Base-by-base conservation (phyloP, 2,329 filamentous ascomycete species). In the Aspergillus unguis region DNA sequence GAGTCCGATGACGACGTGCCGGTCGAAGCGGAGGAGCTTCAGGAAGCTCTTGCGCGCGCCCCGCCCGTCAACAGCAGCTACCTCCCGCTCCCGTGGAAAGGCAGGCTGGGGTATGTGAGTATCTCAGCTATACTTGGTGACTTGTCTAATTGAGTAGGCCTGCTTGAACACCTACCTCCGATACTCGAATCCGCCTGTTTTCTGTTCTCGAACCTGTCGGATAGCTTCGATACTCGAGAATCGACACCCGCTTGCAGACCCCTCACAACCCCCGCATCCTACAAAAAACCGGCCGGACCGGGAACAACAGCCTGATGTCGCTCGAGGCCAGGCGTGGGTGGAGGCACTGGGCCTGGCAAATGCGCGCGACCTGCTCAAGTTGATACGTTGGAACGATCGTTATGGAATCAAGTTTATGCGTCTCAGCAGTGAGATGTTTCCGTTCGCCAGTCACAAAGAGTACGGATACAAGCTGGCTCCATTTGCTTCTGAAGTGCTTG, bases 371-470 rank as follows among this genome's bases (percentile, higher is more conserved):
- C 83, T 96, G 31, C 74, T 81, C 52, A 95, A 95, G 70, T 90
- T 96, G 83, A 65, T 96, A 6, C 81, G 84, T 1, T 97, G 92
- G 92, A 96, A 97, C 65, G 86, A 95, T 58, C 88, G 84, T 60
- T 96, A 92, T 59, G 86, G 87, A 36, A 97, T 97, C 72, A 92
- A 85, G 61, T 96, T 97, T 69, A 84, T 97, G 82, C 84, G 92
- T 1, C 77, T 97, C 23, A 95, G 90, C 61, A 95, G 90, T 50
- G 92, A 96, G 62, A 96, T 96, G 88, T 97, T 97, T 59, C 92
- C 92, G 0, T 96, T 96, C 68, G 92, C 92, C 1, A 95, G 89
- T 58, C 92, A 97, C 64, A 80, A 82, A 26, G 87, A 90, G 56
- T 87, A 95, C 59, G 92, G 92, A 0, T 97, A 97, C 70, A 87